Conservation (phyloP, 2,329 filamentous ascomycete species). For the Emergomyces pasteurianus region DNA sequence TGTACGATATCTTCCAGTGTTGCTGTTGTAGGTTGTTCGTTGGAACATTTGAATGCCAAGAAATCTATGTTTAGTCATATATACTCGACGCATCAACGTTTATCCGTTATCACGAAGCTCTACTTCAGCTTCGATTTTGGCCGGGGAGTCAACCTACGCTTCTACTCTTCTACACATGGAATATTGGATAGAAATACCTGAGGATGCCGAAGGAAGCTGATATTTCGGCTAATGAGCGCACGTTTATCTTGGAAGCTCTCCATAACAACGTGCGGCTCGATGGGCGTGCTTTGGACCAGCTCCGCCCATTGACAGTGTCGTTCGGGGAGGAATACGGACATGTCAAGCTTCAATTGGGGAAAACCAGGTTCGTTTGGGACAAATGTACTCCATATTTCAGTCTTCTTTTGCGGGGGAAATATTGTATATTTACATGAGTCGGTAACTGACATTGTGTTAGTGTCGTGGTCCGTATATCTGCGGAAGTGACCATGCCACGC, state of each 20-base stretch:
- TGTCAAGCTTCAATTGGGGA: constrained; percentile 75
- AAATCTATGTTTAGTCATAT: background rate
- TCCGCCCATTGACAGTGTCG: constrained; percentile 60
- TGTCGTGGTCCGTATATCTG: constrained; percentile 71
- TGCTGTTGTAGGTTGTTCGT: background rate
- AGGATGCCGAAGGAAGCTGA: constrained; percentile 33
- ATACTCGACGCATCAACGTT: background rate
- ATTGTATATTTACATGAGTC: background rate
- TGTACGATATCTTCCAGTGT: background rate
- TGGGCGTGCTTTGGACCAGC: constrained; percentile 68
- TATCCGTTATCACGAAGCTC: background rate
- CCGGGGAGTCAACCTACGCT: background rate
- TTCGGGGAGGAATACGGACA: constrained; percentile 90
- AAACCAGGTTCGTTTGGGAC: constrained; percentile 58
- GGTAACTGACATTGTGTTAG: constrained; percentile 33
- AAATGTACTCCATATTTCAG: background rate
- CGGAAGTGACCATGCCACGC: constrained; percentile 76
- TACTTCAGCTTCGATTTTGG: too few species aligned
- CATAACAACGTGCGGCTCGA: constrained; percentile 72
- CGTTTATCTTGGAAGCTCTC: constrained; percentile 74
- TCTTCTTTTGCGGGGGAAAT: background rate
- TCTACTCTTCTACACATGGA: constrained; percentile 2
- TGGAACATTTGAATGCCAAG: background rate
- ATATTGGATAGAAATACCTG: constrained; percentile 1
- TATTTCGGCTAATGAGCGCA: constrained; percentile 76